Evolutionary conservation across 352 stramenopile genomes (phyloP), one percentile per base, ranked within the genome.

Genomic region (Phytopythium delawarense): DNA sequence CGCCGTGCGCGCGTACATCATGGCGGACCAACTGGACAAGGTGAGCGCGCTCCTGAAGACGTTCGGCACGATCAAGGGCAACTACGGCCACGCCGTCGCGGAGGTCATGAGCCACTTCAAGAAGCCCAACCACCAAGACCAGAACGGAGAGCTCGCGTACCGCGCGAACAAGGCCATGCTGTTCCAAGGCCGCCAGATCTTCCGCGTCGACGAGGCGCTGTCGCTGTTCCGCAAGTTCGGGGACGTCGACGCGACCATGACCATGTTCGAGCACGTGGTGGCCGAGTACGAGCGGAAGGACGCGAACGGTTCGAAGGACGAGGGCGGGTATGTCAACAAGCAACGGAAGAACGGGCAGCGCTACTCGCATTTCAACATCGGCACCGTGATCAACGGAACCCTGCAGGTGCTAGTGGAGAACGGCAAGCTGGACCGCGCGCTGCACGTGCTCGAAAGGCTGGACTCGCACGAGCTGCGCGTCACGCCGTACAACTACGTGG

Each of bases 91-190:
- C 55, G 78, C 76, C 37, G 50, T 89, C 51, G 70, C 59, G 49
- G 73, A 86, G 63, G 73, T 86, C 32, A 64, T 86, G 35, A 62
- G 21, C 23, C 71, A 83, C 45, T 92, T 82, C 61, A 50, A 74
- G 18, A 75, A 78, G 46, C 46, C 70, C 21, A 71, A 65, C 23
- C 68, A 63, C 39, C 69, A 70, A 21, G 52, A 58, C 21, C 49
- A 59, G 39, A 71, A 79, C 34, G 72, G 74, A n/a, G 65, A 79
- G 18, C 60, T 90, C 16, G 71, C 70, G 35, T 88, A 88, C 63
- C 67, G 60, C 49, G 76, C 78, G 11, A 77, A 57, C 40, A 88
- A 88, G 61, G 72, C 71, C 25, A 73, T 88, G 76, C 68, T 84
- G 21, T 72, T 69, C 34, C 78, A 87, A 42, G 72, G 70, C 23